A percentile compares a stretch with the other conserved stretches of the same genome.
phyloP scores from a whole-genome alignment of 805 yeast species.

The Priceomyces haplophilus region DNA sequence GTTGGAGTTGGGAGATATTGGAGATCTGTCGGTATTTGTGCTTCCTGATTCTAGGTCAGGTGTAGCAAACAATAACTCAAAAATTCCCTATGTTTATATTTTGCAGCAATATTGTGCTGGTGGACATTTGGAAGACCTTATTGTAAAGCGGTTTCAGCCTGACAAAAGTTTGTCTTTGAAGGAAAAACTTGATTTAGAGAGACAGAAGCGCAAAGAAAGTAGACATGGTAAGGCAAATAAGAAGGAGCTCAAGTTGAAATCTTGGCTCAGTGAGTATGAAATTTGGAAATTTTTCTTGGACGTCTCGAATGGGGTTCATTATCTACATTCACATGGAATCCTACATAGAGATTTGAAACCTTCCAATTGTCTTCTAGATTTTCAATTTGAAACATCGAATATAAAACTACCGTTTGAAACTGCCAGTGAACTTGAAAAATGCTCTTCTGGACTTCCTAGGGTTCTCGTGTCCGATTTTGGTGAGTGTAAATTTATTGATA shows the following conservation, averaged over 20 bases:
- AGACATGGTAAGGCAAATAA: background rate
- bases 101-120: constrained; percentile 87
- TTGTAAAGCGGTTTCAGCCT: constrained; percentile 20
- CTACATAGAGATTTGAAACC: constrained; percentile 91
- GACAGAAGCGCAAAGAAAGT: constrained; percentile 18
- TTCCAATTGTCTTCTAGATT: constrained; percentile 70
- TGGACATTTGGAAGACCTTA: constrained; percentile 75
- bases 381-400: constrained; percentile 15
- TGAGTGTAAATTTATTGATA: constrained; percentile 77
- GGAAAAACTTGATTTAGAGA: constrained; percentile 26
- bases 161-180: constrained; percentile 22
- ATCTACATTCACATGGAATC: constrained; percentile 69
- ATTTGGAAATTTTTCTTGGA: constrained; percentile 68
- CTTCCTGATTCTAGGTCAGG: constrained; percentile 11
- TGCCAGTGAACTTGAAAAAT: background rate
- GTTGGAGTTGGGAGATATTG: constrained; percentile 66
- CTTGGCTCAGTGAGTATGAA: constrained; percentile 53
- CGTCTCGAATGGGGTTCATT: constrained; percentile 64
- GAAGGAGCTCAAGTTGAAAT: constrained; percentile 15
- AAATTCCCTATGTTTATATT: constrained; percentile 71
- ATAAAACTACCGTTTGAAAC: background rate
- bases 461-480: constrained; percentile 86
- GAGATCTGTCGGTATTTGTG: constrained; percentile 39
- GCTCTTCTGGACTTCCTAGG: constrained; percentile 47
- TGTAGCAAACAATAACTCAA: constrained; percentile 9